Percentiles rank a stretch among this genome's conserved stretches.
phyloP scores from a whole-genome alignment of 1,284 basidiomycete genomes.

The Coniferiporia weirii region DNA sequence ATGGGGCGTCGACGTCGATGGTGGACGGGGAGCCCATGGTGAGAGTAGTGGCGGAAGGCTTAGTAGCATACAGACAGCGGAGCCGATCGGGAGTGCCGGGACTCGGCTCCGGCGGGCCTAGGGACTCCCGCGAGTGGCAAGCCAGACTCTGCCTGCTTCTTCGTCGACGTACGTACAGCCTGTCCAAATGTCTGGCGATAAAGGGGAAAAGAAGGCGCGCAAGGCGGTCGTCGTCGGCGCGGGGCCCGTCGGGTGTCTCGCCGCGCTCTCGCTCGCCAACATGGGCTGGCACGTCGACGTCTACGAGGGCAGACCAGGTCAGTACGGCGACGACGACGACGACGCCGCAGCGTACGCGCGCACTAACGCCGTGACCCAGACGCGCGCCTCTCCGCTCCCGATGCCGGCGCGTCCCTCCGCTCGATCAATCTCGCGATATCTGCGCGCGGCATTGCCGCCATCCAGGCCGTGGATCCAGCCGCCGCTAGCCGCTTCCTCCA shows the following conservation, averaged over 20 bases:
- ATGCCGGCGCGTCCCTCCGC: constrained; percentile 60
- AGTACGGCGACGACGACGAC: too few relatives aligned
- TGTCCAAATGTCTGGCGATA: not conserved
- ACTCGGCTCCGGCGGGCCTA: not conserved
- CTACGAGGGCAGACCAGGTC: constrained; percentile 86
- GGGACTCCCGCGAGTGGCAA: not conserved
- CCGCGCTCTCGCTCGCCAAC: constrained; percentile 82
- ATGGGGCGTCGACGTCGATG: not conserved
- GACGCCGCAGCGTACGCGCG: constrained; percentile 2
- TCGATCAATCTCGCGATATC: constrained; percentile 98
- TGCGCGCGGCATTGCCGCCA: constrained; percentile 84
- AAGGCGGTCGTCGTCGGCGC: constrained; percentile 73
- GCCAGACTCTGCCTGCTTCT: not conserved
- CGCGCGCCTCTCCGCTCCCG: constrained; percentile 64
- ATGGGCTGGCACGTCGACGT: constrained; percentile 86
- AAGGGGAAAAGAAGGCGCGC: constrained; percentile 17
- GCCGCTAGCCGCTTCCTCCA: constrained; percentile 73
- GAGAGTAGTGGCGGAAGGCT: not conserved
- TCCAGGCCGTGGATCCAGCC: constrained; percentile 73
- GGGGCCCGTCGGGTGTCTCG: constrained; percentile 92
- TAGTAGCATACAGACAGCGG: not conserved
- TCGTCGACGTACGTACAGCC: not conserved
- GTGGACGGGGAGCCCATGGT: not conserved
- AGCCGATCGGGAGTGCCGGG: not conserved
- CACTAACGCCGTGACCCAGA: constrained; percentile 39